Percentiles rank a stretch among this genome's conserved stretches.
These are phyloP conservation scores for Juglanconis oblonga DNA, from an alignment of 2,329 filamentous ascomycete genomes.

Conservation along the genomic window DNA sequence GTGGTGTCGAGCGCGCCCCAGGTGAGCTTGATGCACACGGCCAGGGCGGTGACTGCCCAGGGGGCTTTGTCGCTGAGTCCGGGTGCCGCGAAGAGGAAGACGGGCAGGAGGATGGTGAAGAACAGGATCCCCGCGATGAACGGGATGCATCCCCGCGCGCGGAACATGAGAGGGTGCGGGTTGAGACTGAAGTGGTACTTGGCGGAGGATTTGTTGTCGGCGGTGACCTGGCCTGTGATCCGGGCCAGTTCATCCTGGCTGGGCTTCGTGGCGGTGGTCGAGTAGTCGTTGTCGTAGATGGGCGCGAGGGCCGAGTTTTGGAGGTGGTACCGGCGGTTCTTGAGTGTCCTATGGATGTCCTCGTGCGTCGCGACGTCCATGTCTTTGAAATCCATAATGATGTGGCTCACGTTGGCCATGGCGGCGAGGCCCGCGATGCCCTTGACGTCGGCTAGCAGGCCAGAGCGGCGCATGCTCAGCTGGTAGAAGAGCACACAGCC, in stretches of 20 bases:
- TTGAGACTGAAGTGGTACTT: slow-evolving; percentile 50
- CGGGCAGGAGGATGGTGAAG: slow-evolving; percentile 57
- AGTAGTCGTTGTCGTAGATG: slow-evolving; percentile 43
- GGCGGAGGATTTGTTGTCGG: slow-evolving; percentile 29
- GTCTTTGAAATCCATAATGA: slow-evolving; percentile 59
- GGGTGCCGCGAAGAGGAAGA: slow-evolving; percentile 58
- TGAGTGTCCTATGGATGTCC: slow-evolving; percentile 67
- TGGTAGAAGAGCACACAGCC: slow-evolving; percentile 58
- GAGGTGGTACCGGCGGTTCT: slow-evolving; percentile 63
- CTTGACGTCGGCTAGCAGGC: slow-evolving; percentile 65
- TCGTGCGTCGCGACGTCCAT: slow-evolving; percentile 65
- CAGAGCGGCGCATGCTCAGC: slow-evolving; percentile 61
- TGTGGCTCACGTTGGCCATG: slow-evolving; percentile 66
- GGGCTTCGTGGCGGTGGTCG: neutral
- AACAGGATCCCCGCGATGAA: slow-evolving; percentile 57
- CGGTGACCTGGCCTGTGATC: neutral
- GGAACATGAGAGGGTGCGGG: slow-evolving; percentile 68
- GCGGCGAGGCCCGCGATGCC: slow-evolving; percentile 72
- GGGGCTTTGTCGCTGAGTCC: slow-evolving; percentile 58
- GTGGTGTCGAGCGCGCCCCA: slow-evolving; percentile 69
- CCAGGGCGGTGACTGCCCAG: slow-evolving; percentile 63
- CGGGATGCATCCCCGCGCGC: slow-evolving; percentile 55
- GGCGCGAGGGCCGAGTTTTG: slow-evolving; percentile 70
- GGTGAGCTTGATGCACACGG: slow-evolving; percentile 63
- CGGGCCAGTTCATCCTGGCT: slow-evolving; percentile 21